Base-by-base conservation (phyloP, 2,329 filamentous ascomycete species). In the Calonectria leucothoes region DNA sequence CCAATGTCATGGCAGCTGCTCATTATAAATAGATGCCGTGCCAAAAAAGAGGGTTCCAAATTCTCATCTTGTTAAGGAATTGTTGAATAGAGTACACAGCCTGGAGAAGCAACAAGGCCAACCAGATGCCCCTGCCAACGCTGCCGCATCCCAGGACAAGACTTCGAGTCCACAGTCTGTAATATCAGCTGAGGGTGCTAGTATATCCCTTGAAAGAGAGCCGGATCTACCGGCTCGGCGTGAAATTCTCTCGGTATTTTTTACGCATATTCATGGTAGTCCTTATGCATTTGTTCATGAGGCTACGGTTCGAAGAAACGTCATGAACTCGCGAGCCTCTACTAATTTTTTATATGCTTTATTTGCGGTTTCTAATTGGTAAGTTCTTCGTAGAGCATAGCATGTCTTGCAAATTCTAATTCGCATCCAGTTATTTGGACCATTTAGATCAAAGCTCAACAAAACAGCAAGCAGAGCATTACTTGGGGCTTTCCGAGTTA, bases 251-350 rank as follows among this genome's bases (percentile, higher is more conserved):
- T 48, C 29, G 4, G 57, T 68, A 5, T 75, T 73, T 42, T 75
- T 71, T n/a, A 70, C 73, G 23, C 67, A 66, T 11, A 49, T 75
- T 33, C 67, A 75, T 42, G 73, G 73, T 0, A 75, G 73, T 25
- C 73, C 71, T 14, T 75, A 73, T 17, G 31, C 70, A 4, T 75
- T 75, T 8, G 57, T 75, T 17, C 71, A 71, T n/a, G 73, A 75
- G 55, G 42, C 52, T n/a, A 66, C 67, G 0, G 35, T 69, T 20
- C 48, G 71, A 35, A 59, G 51, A 27, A 42, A 63, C 12, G 65
- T 75, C 10, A 48, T 75, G 23, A 73, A 73, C 33, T 63, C 45
- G 7, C 67, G 68, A 27, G 49, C 52, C 1, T 68, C 73, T 2
- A 25, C 33, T 20, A 48, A 11, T 5, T 57, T 75, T 29, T 51